Conservation (phyloP, 1,284 basidiomycete genomes). For the Erythrobasidium hasegawianum region DNA sequence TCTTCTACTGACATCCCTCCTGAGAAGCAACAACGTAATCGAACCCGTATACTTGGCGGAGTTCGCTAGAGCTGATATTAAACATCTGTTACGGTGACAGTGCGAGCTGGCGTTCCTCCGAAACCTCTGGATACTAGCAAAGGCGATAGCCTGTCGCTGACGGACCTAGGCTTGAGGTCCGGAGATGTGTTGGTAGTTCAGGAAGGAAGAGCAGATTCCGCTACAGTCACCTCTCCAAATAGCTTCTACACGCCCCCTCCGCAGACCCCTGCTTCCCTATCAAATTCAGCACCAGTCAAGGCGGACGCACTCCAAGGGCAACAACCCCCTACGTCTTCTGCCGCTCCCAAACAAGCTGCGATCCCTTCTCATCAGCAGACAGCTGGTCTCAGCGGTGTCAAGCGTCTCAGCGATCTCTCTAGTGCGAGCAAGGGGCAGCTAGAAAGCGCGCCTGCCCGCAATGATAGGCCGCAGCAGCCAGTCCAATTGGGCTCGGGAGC, state of each 20-base stretch:
- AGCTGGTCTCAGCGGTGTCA: neutral
- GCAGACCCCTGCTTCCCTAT: neutral
- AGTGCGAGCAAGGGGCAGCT: neutral
- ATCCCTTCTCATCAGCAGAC: slow-evolving; percentile 1
- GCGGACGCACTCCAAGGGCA: neutral
- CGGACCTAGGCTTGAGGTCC: slow-evolving; percentile 68
- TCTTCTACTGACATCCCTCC: slow-evolving; percentile 25
- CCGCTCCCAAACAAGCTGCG: neutral
- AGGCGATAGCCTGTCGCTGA: slow-evolving; percentile 60
- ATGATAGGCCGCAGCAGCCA: slow-evolving; percentile 37
- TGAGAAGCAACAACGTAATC: slow-evolving; percentile 24
- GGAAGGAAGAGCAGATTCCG: slow-evolving; percentile 24
- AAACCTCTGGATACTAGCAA: slow-evolving; percentile 63
- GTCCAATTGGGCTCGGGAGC: slow-evolving; percentile 44
- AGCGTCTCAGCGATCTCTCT: neutral
- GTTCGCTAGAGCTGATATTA: neutral
- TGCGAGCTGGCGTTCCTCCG: slow-evolving; percentile 81
- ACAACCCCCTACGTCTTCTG: neutral
- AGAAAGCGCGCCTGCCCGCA: slow-evolving; percentile 30
- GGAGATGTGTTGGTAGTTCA: slow-evolving; percentile 78
- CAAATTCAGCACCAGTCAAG: neutral
- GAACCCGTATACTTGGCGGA: slow-evolving; percentile 1
- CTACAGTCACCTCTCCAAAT: slow-evolving; percentile 38
- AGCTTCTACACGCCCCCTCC: neutral
- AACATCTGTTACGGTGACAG: too few relatives aligned